These are phyloP conservation scores for Pulveroboletus sp. DNA, from an alignment of 768 basidiomycete species.

Conservation along the genomic window DNA sequence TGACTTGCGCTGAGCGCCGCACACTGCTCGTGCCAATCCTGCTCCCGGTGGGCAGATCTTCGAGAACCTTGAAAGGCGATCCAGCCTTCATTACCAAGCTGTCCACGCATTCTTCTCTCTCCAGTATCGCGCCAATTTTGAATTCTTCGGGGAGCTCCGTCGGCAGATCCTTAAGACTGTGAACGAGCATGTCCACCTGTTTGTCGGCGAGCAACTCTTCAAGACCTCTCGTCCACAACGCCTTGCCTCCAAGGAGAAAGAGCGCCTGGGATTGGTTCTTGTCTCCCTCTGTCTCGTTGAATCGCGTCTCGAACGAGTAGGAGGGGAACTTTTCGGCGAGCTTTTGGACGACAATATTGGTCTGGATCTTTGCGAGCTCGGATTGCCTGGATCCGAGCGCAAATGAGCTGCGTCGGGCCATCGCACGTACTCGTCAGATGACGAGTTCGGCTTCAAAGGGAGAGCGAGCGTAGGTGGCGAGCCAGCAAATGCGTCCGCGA, in stretches of 20 bases:
- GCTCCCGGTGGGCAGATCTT: conserved; percentile 81
- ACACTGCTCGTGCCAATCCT: conserved; percentile 97
- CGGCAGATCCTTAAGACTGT: conserved; percentile 91
- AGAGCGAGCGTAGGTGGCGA: no score
- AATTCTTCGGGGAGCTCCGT: conserved; percentile 83
- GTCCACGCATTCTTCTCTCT: conserved; percentile 87
- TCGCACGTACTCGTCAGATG: conserved; percentile 4
- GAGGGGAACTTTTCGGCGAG: conserved; percentile 56
- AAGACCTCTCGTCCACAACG: conserved; percentile 95
- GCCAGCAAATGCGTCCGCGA: no score
- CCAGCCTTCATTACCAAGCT: conserved; percentile 83
- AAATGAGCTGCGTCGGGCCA: conserved; percentile 44
- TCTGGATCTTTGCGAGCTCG: conserved; percentile 87
- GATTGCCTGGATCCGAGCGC: conserved; percentile 83
- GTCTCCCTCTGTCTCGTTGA: conserved; percentile 77
- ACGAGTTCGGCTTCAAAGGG: no score
- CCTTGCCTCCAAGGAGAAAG: conserved; percentile 86
- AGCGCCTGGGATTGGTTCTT: conserved; percentile 87
- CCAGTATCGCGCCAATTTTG: conserved; percentile 76
- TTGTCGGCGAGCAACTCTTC: conserved; percentile 75
- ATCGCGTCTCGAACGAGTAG: conserved; percentile 46
- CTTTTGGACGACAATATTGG: conserved; percentile 67
- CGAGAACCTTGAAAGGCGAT: conserved; percentile 60
- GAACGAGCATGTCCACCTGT: conserved; percentile 87
- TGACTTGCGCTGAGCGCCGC: conserved; percentile 85